Evolutionary conservation across 441 rosid genomes (phyloP), one percentile per base, ranked within the genome.

Genomic region (Adansonia grandidieri): DNA sequence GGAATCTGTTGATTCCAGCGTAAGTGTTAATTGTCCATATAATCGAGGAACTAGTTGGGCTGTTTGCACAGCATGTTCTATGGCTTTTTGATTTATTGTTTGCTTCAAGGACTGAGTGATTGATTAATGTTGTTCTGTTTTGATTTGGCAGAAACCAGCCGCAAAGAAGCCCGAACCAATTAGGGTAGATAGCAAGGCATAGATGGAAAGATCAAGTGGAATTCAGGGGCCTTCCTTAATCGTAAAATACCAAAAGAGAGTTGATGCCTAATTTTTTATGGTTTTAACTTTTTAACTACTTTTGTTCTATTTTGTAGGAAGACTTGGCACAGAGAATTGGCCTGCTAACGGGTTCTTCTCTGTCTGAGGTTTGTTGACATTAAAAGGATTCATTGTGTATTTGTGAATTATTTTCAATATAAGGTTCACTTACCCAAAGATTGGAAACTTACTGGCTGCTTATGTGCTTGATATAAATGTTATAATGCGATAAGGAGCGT

Each of bases 131-230:
- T 0, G 10, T 28, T 3, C 7, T 24, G 2, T 42, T 28, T 69
- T 57, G 2, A 17, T 22, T 24, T 9, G 80, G 87, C 94, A 89
- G 97, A 85, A 86, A 82, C 80, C 79, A 13, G 81, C 84, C n/a
- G 64, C 80, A 0, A 71, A 83, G 44, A 89, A 82, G 68, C 73
- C 83, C 1, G 86, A 84, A n/a, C 88, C 87, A 40, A 84, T 86
- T 87, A 83, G 83, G 72, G 47, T 84, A 3, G 91, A 86, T 82
- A 86, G 89, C 89, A 82, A 80, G 76, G 83, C 74, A 51, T 84
- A 3, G 91, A 83, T 6, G 42, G 45, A 45, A 24, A 4, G 1
- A 22, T 17, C 17, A 20, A 2, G 17, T n/a, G 61, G 61, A 11
- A n/a, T 56, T 37, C 40, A 37, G 40, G 40, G 40, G 40, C 40